Evolutionary conservation across 768 basidiomycete genomes (phyloP), one percentile per base, ranked within the genome.

Genomic region (Daedaleopsis sinensis): DNA sequence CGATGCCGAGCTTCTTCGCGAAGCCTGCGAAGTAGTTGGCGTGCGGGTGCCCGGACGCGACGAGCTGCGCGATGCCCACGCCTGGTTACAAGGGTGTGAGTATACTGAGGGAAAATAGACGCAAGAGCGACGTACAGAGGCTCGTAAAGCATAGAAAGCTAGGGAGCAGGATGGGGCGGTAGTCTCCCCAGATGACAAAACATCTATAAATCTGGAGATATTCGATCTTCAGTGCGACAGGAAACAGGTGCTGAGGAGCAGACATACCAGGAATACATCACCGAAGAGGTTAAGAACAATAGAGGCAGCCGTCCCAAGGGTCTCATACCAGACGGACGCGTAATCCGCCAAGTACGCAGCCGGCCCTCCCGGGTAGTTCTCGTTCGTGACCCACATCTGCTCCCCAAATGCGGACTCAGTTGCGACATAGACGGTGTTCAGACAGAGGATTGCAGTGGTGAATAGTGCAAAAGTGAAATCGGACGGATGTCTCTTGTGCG

Each of bases 261-360:
- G 39, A 54, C 65, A 19, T 23, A 82, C 80, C 66, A 82, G 66
- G 55, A 80, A 55, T 0, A 65, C 78, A 44, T 79, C 78, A 8
- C 74, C 73, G 63, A 80, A 58, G 10, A 78, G 68, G 10, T 77
- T 74, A 27, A 76, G 58, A 10, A 73, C 35, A 21, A 67, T 55
- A 6, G 55, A 55, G n/a, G 66, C 58, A 1, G 59, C 59, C n/a
- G 52, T 58, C 21, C 75, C 74, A 35, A 74, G 42, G 5, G 72
- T 76, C 52, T 74, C 70, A 57, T 72, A 73, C 70, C 76, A 74
- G 0, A 65, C 63, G 0, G 71, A 61, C 13, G 64, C 52, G 52
- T 77, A 53, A 35, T 64, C 48, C 11, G 55, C 65, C 46, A 76
- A 70, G 57, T 78, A 80, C 21, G 64, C 70, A 7, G 66, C 68